A percentile compares a stretch with the other conserved stretches of the same genome.
phyloP scores from a whole-genome alignment of 1,284 basidiomycete genomes.

The Ceratobasidium papillatum region DNA sequence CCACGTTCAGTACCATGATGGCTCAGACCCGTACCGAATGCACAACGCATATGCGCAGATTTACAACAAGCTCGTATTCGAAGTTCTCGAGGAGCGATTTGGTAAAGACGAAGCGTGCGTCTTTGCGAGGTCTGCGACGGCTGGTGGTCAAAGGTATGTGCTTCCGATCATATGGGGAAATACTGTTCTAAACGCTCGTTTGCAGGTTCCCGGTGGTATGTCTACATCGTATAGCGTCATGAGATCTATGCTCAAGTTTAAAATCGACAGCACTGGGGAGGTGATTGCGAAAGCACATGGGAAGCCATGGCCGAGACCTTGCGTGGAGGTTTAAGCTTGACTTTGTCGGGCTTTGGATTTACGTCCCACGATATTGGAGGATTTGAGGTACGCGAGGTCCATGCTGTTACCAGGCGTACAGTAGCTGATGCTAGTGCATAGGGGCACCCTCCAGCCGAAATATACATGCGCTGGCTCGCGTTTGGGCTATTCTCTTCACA shows the following conservation, averaged over 20 bases:
- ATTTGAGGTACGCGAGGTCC: constrained; percentile 59
- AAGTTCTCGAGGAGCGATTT: constrained; percentile 64
- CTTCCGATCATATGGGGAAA: not conserved
- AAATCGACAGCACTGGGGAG: constrained; percentile 71
- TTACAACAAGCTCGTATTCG: constrained; percentile 77
- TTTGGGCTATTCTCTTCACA: constrained; percentile 69
- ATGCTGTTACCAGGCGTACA: not conserved
- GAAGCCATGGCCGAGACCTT: constrained; percentile 81
- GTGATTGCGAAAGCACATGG: constrained; percentile 79
- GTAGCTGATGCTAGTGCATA: constrained; percentile 43
- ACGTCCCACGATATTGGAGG: constrained; percentile 80
- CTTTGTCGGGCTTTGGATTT: constrained; percentile 73
- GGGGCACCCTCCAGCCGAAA: constrained; percentile 72
- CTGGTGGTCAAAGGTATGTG: constrained; percentile 70
- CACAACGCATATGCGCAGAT: constrained; percentile 69
- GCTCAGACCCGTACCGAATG: constrained; percentile 72
- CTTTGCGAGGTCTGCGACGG: constrained; percentile 71
- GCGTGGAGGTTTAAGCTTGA: constrained; percentile 71
- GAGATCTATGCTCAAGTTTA: constrained; percentile 45
- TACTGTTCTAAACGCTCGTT: not conserved
- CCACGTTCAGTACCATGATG: constrained; percentile 68
- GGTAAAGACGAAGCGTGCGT: constrained; percentile 73
- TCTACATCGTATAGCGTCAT: constrained; percentile 8
- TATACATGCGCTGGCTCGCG: constrained; percentile 74
- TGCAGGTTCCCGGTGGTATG: constrained; percentile 55